Percentiles rank a stretch among this genome's conserved stretches.
Conservation (phyloP, 2,329 filamentous ascomycete genomes). For the Talaromyces sp. region DNA sequence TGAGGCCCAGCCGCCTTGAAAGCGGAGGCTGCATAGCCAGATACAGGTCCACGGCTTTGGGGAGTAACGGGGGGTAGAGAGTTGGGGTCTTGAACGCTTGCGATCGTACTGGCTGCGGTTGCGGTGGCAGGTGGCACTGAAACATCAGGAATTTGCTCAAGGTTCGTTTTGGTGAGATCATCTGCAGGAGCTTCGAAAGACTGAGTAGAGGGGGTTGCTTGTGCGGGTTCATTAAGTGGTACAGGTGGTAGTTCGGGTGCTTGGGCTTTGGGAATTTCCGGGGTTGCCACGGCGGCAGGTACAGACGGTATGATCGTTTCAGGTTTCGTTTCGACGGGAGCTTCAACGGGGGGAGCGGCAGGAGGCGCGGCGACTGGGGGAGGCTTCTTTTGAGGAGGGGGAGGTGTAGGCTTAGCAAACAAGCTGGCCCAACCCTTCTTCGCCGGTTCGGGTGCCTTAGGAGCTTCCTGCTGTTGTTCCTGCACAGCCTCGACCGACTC, state of each 20-base stretch:
- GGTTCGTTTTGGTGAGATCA: constrained; percentile 85
- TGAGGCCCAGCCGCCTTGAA: constrained; percentile 69
- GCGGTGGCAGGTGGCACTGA: constrained; percentile 75
- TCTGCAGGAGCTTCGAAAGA: constrained; percentile 69
- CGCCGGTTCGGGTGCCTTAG: constrained; percentile 41
- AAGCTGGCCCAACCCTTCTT: constrained; percentile 69
- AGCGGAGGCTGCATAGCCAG: constrained; percentile 76
- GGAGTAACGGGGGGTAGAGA: constrained; percentile 53
- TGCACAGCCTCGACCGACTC: constrained; percentile 27
- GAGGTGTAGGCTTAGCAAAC: constrained; percentile 63
- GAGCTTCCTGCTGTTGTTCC: constrained; percentile 23
- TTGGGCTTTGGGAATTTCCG: constrained; percentile 44
- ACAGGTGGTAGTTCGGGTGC: constrained; percentile 32
- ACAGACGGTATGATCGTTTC: constrained; percentile 34
- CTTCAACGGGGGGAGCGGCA: constrained; percentile 33
- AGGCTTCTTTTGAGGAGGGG: constrained; percentile 51
- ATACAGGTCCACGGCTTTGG: constrained; percentile 54
- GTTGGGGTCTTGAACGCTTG: constrained; percentile 78
- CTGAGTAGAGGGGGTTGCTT: constrained; percentile 36
- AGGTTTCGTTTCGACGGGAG: constrained; percentile 40
- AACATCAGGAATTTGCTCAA: constrained; percentile 82
- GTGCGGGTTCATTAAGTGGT: constrained; percentile 36
- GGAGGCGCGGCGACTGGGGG: constrained; percentile 38
- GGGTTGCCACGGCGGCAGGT: constrained; percentile 40
- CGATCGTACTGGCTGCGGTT: constrained; percentile 83